A percentile compares a stretch with the other conserved stretches of the same genome.
Conservation (phyloP, 805 yeast species). For the Clavispora vitiphila region DNA sequence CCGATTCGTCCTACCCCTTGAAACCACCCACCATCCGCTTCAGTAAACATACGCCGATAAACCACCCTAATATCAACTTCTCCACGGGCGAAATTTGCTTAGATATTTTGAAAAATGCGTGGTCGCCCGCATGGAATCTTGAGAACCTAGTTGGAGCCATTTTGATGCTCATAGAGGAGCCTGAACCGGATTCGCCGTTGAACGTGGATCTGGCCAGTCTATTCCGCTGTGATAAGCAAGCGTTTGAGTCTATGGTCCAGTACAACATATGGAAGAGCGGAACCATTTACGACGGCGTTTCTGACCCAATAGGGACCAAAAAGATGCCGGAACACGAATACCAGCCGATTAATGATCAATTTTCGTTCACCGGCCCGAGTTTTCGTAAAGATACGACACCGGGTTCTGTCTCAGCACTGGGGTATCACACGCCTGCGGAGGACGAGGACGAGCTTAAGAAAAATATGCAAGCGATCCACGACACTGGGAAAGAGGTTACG, state of each 20-base stretch:
- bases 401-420: not conserved
- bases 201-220: constrained; percentile 67
- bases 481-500: constrained; percentile 30
- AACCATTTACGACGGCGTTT: constrained; percentile 19
- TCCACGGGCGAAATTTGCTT: constrained; percentile 66
- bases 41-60: constrained; percentile 33
- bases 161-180: constrained; percentile 51
- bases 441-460: constrained; percentile 1
- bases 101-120: constrained; percentile 54
- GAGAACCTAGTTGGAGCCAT: constrained; percentile 53
- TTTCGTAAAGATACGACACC: not conserved
- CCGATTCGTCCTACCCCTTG: constrained; percentile 50
- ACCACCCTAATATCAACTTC: constrained; percentile 37
- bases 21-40: constrained; percentile 56
- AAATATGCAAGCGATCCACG: constrained; percentile 21
- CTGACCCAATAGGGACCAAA: constrained; percentile 7
- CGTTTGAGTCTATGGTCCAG: constrained; percentile 37
- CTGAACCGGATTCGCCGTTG: constrained; percentile 69
- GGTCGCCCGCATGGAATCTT: constrained; percentile 77
- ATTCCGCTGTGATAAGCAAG: constrained; percentile 38
- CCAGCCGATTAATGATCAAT: too few relatives aligned
- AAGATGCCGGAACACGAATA: not conserved
- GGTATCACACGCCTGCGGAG: constrained; percentile 1
- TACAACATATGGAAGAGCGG: constrained; percentile 35
- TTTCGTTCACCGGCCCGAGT: not conserved